A percentile compares a stretch with the other conserved stretches of the same genome.
phyloP scores from a whole-genome alignment of 805 yeast genomes.

The Kodamaea lidongshanica region DNA sequence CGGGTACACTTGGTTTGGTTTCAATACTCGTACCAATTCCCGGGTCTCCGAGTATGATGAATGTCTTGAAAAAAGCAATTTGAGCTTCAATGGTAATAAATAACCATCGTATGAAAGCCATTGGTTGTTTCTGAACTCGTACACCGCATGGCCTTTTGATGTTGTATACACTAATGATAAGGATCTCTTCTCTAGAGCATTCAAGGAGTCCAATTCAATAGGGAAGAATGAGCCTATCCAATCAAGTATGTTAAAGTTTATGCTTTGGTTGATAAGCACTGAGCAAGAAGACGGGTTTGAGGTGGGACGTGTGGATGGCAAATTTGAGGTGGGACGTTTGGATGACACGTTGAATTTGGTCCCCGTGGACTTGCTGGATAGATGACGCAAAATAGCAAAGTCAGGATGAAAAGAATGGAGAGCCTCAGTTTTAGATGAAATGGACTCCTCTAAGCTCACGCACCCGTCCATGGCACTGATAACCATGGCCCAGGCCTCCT shows the following conservation, averaged over 20 bases:
- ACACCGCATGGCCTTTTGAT: conserved; percentile 17
- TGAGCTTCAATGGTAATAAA: conserved; percentile 31
- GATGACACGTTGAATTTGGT: no score
- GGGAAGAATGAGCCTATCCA: conserved; percentile 26
- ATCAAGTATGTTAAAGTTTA: conserved; percentile 32
- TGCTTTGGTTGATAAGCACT: conserved; percentile 35
- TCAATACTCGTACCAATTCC: conserved; percentile 28
- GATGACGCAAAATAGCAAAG: no score
- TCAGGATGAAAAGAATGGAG: no score
- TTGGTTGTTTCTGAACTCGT: conserved; percentile 15
- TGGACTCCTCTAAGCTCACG: no score
- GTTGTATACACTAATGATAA: conserved; percentile 15
- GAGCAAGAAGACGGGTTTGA: no score
- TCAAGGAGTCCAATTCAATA: conserved; percentile 12
- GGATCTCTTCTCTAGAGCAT: conserved; percentile 9
- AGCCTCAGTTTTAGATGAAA: no score
- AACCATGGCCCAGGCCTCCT: conserved; percentile 44
- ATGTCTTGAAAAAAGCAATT: conserved; percentile 41
- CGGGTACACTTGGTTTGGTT: conserved; percentile 40
- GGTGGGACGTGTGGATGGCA: no score
- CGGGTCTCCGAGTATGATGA: conserved; percentile 40
- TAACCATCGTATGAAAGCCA: conserved; percentile 28
- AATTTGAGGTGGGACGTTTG: no score
- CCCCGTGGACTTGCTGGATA: no score
- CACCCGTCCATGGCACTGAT: conserved; percentile 17